phyloP scores from a whole-genome alignment of 2,329 filamentous ascomycete genomes.

The Polychaeton citri region DNA sequence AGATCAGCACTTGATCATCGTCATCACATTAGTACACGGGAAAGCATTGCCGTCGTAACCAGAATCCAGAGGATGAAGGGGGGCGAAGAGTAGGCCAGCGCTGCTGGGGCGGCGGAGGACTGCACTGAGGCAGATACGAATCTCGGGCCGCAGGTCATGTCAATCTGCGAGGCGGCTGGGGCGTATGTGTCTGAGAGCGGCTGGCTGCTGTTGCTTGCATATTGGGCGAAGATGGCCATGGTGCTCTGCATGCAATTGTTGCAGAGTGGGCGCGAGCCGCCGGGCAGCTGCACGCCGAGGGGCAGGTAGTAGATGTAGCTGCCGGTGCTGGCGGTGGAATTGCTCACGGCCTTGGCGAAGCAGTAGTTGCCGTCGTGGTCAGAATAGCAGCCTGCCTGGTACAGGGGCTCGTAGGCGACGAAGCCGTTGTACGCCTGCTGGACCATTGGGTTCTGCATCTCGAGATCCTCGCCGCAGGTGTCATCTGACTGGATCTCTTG shows the following conservation, averaged over 20 bases:
- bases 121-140: conserved; percentile 25
- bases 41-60: background rate
- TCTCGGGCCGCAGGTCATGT: conserved; percentile 45
- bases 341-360: conserved; percentile 69
- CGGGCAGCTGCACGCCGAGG: conserved; percentile 58
- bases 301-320: conserved; percentile 78
- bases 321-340: conserved; percentile 49
- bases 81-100: background rate
- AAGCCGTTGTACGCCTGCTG: conserved; percentile 64
- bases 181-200: conserved; percentile 58
- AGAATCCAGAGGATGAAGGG: background rate
- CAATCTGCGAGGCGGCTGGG: conserved; percentile 57
- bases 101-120: background rate
- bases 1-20: background rate
- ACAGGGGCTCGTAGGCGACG: conserved; percentile 62
- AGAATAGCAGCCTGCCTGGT: conserved; percentile 66
- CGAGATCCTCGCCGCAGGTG: conserved; percentile 62
- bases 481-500: conserved; percentile 45
- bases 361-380: conserved; percentile 44
- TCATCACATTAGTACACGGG: background rate
- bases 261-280: conserved; percentile 57
- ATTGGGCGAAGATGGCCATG: conserved; percentile 66
- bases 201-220: conserved; percentile 51
- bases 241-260: conserved; percentile 62
- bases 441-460: conserved; percentile 54